Evolutionary conservation across 495 filamentous ascomycete genomes (phyloP), one percentile per base, ranked within the genome.

Genomic region (Daldinia concentrica): DNA sequence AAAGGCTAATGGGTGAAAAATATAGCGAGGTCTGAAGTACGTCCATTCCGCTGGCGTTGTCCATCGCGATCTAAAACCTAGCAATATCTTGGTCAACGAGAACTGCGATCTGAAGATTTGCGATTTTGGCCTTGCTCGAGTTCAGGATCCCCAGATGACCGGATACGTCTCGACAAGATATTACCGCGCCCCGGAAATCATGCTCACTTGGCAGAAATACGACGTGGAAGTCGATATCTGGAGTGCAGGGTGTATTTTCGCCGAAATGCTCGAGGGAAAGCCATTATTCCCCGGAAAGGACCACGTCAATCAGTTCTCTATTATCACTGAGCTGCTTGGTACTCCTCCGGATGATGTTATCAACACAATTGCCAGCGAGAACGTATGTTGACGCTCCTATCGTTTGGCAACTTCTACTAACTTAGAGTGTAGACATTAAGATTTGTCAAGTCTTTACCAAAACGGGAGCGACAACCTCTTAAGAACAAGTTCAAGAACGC

Each of bases 191-290:
- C 95, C 95, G 15, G 95, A 99, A 82, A 99, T 99, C 78, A 99
- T 99, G 95, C 93, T 99, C 75, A 99, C 95, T 50, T 99, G 95
- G 95, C 95, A 99, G 81, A 99, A 98, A 82, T 99, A 99, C 82
- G 95, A 99, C 75, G 93, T 98, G 50, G 96, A 98, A 84, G 95
- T 99, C 57, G 95, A 99, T 80, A 97, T 99, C 76, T 99, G 95
- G 95, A 98, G 95, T 77, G 95, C 96, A 9, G 95, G 95, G 62
- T 99, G 95, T 82, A 99, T 99, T 75, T 99, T 99, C 77, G 95
- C 95, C 54, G 95, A 99, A 81, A 99, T 99, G 95, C 84, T 99
- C 68, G 94, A 98, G 82, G 96, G 96, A 66, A 98, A 98, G 84
- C 95, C 95, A 37, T 84, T 99, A 4, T 99, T 99, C 87, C 95